Evolutionary conservation across 192 early-diverging fungal genomes (phyloP).

Genomic region (Rhizoclosmatium sp.): DNA sequence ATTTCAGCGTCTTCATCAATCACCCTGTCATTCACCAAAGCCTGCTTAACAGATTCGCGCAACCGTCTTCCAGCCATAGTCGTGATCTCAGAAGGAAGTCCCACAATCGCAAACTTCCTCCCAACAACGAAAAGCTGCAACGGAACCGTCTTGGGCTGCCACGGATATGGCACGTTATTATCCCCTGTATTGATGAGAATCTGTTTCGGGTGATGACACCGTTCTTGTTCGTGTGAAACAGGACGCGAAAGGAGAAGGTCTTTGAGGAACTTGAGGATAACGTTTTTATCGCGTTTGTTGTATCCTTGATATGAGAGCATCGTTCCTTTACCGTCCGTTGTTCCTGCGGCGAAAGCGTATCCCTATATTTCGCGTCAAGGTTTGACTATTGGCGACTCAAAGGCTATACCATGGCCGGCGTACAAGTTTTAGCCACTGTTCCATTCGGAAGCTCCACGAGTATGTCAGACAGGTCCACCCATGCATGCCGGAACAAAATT

Average conservation of each 20-base stretch:
- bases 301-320: constrained; percentile 35
- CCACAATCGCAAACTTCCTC: constrained; percentile 57
- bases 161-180: constrained; percentile 46
- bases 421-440: constrained; percentile 37
- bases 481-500: constrained; percentile 48
- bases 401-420: constrained; percentile 40
- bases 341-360: constrained; percentile 60
- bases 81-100: constrained; percentile 65
- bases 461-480: constrained; percentile 53
- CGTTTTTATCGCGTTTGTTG: constrained; percentile 29
- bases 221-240: constrained; percentile 36
- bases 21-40: constrained; percentile 46
- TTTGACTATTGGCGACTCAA: neutral
- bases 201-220: constrained; percentile 64
- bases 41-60: constrained; percentile 40
- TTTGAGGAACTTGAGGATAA: constrained; percentile 20
- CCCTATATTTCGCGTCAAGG: constrained; percentile 24
- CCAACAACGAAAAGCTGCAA: constrained; percentile 59
- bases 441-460: constrained; percentile 28
- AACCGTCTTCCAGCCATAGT: constrained; percentile 69
- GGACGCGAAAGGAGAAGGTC: constrained; percentile 16
- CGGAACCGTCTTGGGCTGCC: constrained; percentile 61
- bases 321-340: constrained; percentile 61
- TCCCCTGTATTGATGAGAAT: constrained; percentile 65
- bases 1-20: constrained; percentile 52